Evolutionary conservation across 208 protist genomes (phyloP), one percentile per base, ranked within the genome.

Genomic region (Acanthamoeba sp.): DNA sequence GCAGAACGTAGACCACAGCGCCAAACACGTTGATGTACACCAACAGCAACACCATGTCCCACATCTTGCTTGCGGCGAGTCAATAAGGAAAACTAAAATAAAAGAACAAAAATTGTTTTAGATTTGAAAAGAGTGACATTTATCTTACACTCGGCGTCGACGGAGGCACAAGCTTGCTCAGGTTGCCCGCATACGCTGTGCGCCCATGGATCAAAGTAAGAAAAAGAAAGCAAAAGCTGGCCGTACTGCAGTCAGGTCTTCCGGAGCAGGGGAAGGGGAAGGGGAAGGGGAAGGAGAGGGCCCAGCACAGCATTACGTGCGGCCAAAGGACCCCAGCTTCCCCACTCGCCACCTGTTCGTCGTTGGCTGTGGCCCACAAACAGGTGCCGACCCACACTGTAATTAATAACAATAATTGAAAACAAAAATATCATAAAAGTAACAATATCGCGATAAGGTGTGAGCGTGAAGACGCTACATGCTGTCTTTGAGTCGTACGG

Each of bases 11-110:
- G 40, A 93, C 32, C 7, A 93, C 55, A 10, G 32, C 40, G 5
- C 42, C 64, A 55, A 93, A 93, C 6, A 93, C 1, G 29, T 64
- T 52, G 34, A 93, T 93, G 88, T 93, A 93, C 6, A 78, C 73
- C 36, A 82, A 50, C 73, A 82, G 38, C 38, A 82, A 27, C 73
- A 52, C 40, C 27, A 29, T 82, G 12, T 82, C 73, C 73, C 32
- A 82, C 73, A 82, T 82, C 73, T n/a, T 71, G 32, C 36, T n/a
- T n/a, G n/a, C 42, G 42, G 6, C 6, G 42, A 48, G 6, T 48
- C 42, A 48, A 48, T 48, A 48, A 48, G 6, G 42, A 48, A 48
- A 48, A 48, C 10, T 10, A 48, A 48, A 48, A 48, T 14, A 48
- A 3, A 48, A 48, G 42, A 48, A 48, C 6, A 48, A 48, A 48